Evolutionary conservation across 805 yeast genomes (phyloP).

Genomic region (Vanderwaltozyma tropicalis): DNA sequence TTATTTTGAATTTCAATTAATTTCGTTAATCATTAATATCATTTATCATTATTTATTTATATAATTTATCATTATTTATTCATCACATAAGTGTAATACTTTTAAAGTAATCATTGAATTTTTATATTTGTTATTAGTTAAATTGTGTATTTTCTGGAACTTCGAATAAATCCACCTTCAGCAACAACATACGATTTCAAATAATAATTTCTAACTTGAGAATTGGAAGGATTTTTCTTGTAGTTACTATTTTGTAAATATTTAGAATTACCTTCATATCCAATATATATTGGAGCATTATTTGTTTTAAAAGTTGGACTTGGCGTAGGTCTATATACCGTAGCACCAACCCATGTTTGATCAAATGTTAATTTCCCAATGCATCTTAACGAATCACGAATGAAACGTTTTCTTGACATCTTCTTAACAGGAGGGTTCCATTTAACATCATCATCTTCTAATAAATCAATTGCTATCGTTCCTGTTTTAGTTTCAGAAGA

Average conservation of each 20-base stretch:
- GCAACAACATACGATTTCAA: conserved; percentile 22
- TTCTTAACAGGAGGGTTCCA: conserved; percentile 40
- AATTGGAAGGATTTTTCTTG: not conserved
- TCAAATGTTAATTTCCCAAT: conserved; percentile 42
- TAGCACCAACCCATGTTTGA: conserved; percentile 43
- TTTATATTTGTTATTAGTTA: too few species aligned
- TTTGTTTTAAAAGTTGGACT: conserved; percentile 17
- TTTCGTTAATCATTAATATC: too few species aligned
- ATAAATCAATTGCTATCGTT: conserved; percentile 13
- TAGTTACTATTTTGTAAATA: not conserved
- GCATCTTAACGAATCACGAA: conserved; percentile 46
- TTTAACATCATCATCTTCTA: conserved; percentile 27
- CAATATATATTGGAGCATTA: conserved; percentile 17
- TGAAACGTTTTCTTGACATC: conserved; percentile 31
- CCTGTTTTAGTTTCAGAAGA: too few species aligned
- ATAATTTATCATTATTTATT: too few species aligned
- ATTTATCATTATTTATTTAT: too few species aligned
- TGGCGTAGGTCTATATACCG: conserved; percentile 28
- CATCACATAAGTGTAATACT: too few species aligned
- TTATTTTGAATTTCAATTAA: too few species aligned
- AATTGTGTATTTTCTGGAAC: not conserved
- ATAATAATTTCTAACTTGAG: conserved; percentile 17
- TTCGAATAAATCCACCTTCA: conserved; percentile 17
- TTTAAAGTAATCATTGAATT: too few species aligned
- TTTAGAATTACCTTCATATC: not conserved